A percentile compares a stretch with the other conserved stretches of the same genome.
Conservation (phyloP, 805 yeast species). For the Wickerhamiella parazyma region DNA sequence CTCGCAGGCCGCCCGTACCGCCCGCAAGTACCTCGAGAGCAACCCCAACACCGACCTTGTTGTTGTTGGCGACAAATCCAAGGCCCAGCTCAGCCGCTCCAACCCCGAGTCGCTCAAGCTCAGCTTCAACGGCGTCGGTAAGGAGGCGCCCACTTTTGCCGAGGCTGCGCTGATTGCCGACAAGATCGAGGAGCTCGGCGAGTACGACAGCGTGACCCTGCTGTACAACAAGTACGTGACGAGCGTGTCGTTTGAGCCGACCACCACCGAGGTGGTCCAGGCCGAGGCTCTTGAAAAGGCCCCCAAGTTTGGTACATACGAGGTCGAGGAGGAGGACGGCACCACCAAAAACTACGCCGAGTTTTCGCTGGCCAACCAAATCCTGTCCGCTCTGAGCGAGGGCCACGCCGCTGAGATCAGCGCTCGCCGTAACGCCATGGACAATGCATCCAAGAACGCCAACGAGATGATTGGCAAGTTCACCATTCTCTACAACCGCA, state of each 20-base stretch:
- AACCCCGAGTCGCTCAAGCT: slow-evolving; percentile 54
- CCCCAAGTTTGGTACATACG: slow-evolving; percentile 72
- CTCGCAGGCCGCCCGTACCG: slow-evolving; percentile 82
- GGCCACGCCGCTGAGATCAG: slow-evolving; percentile 97
- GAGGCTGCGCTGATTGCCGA: slow-evolving; percentile 86
- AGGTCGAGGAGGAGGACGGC: slow-evolving; percentile 36
- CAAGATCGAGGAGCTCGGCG: slow-evolving; percentile 50
- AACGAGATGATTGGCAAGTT: slow-evolving; percentile 95
- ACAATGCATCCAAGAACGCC: slow-evolving; percentile 98
- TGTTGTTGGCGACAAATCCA: slow-evolving; percentile 88
- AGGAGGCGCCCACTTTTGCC: slow-evolving; percentile 85
- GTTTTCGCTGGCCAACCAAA: slow-evolving; percentile 79
- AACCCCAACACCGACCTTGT: slow-evolving; percentile 63
- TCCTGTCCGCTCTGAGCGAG: slow-evolving; percentile 86
- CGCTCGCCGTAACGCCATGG: slow-evolving; percentile 99
- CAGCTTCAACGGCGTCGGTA: slow-evolving; percentile 84
- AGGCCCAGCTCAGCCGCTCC: slow-evolving; percentile 77
- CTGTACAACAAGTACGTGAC: slow-evolving; percentile 78
- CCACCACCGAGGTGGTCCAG: slow-evolving; percentile 50
- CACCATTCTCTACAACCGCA: slow-evolving; percentile 97
- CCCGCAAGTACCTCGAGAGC: slow-evolving; percentile 53
- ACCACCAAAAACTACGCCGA: slow-evolving; percentile 41
- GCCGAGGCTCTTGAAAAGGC: slow-evolving; percentile 65
- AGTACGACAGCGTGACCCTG: slow-evolving; percentile 64
- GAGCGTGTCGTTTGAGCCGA: slow-evolving; percentile 84